Percentiles rank a stretch among this genome's conserved stretches.
phyloP scores from a whole-genome alignment of 805 yeast genomes.

The Kluyveromyces siamensis region DNA sequence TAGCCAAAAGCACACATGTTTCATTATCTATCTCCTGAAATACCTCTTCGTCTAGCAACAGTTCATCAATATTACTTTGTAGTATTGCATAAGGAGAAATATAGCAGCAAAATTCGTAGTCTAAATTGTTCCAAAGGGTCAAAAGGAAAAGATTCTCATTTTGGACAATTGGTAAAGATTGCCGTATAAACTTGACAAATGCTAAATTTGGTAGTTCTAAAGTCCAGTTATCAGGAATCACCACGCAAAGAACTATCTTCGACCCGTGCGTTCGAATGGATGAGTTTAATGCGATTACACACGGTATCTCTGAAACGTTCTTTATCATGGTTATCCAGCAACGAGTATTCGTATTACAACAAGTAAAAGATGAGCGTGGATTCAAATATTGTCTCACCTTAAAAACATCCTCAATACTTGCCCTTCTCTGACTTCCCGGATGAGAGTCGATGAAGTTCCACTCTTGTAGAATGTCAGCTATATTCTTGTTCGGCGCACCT shows the following conservation, averaged over 20 bases:
- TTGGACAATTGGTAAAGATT: background rate
- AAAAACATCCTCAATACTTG: conserved; percentile 26
- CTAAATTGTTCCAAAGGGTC: conserved; percentile 1
- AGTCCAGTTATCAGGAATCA: conserved; percentile 9
- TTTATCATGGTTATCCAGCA: conserved; percentile 27
- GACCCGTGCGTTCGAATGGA: conserved; percentile 1
- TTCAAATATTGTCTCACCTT: conserved; percentile 26
- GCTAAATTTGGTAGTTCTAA: conserved; percentile 9
- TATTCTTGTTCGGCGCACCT: background rate
- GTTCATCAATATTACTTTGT: conserved; percentile 23
- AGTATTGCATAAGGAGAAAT: conserved; percentile 24
- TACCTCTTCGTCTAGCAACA: conserved; percentile 17
- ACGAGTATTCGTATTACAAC: conserved; percentile 15
- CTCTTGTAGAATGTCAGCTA: conserved; percentile 16
- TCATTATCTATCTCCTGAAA: conserved; percentile 27
- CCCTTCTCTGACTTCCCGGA: conserved; percentile 10
- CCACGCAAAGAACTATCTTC: conserved; percentile 1
- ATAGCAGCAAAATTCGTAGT: conserved; percentile 23
- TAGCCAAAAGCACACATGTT: conserved; percentile 27
- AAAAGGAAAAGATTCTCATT: background rate
- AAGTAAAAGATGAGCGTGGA: conserved; percentile 30
- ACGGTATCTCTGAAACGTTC: background rate
- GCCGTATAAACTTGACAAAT: background rate
- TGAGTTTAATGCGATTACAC: background rate
- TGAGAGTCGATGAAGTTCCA: conserved; percentile 5